phyloP scores from a whole-genome alignment of 306 rosid genomes.

The Fagus crenata region DNA sequence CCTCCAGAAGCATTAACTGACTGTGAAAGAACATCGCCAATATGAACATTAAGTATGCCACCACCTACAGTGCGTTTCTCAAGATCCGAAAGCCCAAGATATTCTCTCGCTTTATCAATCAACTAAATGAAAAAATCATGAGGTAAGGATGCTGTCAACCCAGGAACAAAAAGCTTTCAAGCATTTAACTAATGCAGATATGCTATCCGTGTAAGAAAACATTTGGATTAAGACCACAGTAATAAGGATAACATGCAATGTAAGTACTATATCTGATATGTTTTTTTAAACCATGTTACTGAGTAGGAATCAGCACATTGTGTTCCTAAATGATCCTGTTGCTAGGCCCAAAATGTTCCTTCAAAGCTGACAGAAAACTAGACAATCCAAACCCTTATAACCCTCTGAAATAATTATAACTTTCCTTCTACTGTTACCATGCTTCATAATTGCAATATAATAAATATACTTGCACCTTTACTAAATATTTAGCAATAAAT shows the following conservation, averaged over 20 bases:
- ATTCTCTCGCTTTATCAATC: slow-evolving; percentile 80
- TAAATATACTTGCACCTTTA: not conserved
- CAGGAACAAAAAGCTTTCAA: slow-evolving; percentile 18
- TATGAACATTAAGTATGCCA: slow-evolving; percentile 69
- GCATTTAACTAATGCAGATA: slow-evolving; percentile 3
- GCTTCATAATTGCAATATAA: not conserved
- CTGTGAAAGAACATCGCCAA: slow-evolving; percentile 75
- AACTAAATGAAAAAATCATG: slow-evolving; percentile 49
- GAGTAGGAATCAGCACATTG: not conserved
- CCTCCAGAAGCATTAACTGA: slow-evolving; percentile 52
- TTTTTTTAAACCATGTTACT: not conserved
- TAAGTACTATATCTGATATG: not conserved
- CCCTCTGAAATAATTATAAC: no score
- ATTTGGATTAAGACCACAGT: slow-evolving; percentile 1
- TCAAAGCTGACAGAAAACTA: not conserved
- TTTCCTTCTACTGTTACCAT: no score
- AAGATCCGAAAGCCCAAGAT: slow-evolving; percentile 71
- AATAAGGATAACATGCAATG: not conserved
- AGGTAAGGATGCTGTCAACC: slow-evolving; percentile 25
- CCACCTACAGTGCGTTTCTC: slow-evolving; percentile 77
- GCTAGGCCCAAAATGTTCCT: not conserved
- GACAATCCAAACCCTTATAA: not conserved
- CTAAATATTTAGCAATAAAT: not conserved
- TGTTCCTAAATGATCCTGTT: not conserved
- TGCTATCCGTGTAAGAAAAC: slow-evolving; percentile 16